phyloP scores from a whole-genome alignment of 2,329 filamentous ascomycete species.

The Acrodontium crateriforme region DNA sequence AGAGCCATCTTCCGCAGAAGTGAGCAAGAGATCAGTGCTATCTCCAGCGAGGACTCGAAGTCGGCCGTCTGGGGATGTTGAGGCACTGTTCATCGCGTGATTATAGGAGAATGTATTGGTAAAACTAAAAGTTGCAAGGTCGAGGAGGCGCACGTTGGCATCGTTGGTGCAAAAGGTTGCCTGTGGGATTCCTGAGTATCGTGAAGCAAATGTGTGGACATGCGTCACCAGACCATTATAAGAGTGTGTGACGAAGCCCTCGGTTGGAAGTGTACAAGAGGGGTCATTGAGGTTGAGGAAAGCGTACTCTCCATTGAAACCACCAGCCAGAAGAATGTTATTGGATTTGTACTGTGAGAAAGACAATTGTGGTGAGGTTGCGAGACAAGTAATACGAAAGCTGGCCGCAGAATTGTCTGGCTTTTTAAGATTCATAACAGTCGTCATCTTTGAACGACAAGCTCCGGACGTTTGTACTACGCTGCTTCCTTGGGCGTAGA shows the following conservation, averaged over 20 bases:
- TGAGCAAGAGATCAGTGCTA: constrained; percentile 48
- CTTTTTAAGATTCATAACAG: too few relatives aligned
- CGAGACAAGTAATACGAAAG: constrained; percentile 40
- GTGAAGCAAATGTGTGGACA: constrained; percentile 38
- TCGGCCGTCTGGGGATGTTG: constrained; percentile 56
- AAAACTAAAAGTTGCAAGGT: constrained; percentile 44
- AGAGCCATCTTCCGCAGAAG: constrained; percentile 47
- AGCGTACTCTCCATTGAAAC: constrained; percentile 44
- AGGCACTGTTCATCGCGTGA: constrained; percentile 57
- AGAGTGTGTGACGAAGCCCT: constrained; percentile 36
- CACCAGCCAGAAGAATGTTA: constrained; percentile 40
- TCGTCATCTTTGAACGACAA: too few relatives aligned
- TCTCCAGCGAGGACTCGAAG: constrained; percentile 64
- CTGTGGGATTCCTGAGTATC: constrained; percentile 32
- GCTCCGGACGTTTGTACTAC: constrained; percentile 35
- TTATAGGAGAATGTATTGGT: constrained; percentile 42
- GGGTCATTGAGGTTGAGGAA: constrained; percentile 27
- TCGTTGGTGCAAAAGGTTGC: constrained; percentile 47
- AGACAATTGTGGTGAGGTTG: constrained; percentile 19
- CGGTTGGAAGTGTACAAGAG: constrained; percentile 15
- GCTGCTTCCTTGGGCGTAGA: constrained; percentile 36
- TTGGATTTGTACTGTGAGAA: constrained; percentile 17
- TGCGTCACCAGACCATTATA: constrained; percentile 45
- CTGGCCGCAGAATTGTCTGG: constrained; percentile 22
- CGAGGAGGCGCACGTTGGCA: constrained; percentile 38